Base-by-base conservation (phyloP, 192 early-diverging fungal species). In the Podila epigama region DNA sequence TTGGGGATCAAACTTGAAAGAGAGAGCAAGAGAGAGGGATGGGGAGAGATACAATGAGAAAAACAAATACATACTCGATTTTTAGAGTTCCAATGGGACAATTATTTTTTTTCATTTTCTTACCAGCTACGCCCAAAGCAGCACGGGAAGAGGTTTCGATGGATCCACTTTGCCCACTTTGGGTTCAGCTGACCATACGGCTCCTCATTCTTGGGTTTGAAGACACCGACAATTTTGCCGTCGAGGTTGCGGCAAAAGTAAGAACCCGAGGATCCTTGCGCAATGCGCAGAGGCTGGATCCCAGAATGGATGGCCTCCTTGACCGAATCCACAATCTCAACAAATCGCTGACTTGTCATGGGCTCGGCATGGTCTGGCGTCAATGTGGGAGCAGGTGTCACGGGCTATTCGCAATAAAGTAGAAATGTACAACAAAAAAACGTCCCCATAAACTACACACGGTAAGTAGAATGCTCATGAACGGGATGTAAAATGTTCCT, bases 121-220 rank as follows among this genome's bases (percentile, higher is more conserved):
- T 58, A 83, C 84, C 92, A 95, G 37, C 84, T 89, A 25, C 93
- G 84, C 1, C 95, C 95, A 87, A 97, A 97, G 56, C 89, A 94
- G 69, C 94, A 97, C 5, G 93, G 93, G 53, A 94, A 91, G 16
- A 95, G 54, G 70, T 94, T 94, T 16, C 92, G 81, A 62, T 97
- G 96, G 20, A 96, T 82, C 93, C 93, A 97, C 70, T 97, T 96
- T 2, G 91, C 88, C 95, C 94, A 97, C 79, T 97, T 96, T 3
- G 88, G 88, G 68, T 91, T 92, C 32, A 91, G 61, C 4, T 82
- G 79, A 9, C 90, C 87, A 57, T 90, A 91, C 7, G 87, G 88
- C 51, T 90, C 89, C 75, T 85, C 93, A 70, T 88, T 92, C 82
- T 88, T 93, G 62, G 86, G 96, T 66, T 97, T 97, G 77, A 96